Conservation (phyloP, 2,329 filamentous ascomycete species). For the Helminthosporium solani region DNA sequence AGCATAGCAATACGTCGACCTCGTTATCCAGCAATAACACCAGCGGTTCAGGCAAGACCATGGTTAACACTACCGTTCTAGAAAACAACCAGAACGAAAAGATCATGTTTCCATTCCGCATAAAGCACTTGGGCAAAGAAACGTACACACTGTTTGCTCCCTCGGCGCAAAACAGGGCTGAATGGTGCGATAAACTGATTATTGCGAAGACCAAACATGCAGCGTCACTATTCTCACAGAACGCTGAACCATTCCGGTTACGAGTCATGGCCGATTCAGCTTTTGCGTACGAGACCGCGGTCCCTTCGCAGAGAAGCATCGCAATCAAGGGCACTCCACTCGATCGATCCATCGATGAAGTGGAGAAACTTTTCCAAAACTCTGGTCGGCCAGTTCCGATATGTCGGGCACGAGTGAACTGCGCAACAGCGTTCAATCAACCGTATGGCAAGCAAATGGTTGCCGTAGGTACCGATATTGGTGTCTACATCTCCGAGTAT, state of each 20-base stretch:
- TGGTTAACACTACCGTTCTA: slow-evolving; percentile 50
- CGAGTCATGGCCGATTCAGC: slow-evolving; percentile 90
- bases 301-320: slow-evolving; percentile 59
- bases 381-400: slow-evolving; percentile 72
- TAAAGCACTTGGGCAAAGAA: slow-evolving; percentile 94
- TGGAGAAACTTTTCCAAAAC: slow-evolving; percentile 70
- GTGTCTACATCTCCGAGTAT: slow-evolving; percentile 85
- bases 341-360: slow-evolving; percentile 84
- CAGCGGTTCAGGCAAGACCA: slow-evolving; percentile 54
- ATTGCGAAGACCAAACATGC: slow-evolving; percentile 94
- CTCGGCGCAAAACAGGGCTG: slow-evolving; percentile 69
- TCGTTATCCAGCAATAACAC: slow-evolving; percentile 53
- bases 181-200: slow-evolving; percentile 93
- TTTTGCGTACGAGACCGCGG: slow-evolving; percentile 75
- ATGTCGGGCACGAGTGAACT: slow-evolving; percentile 85
- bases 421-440: slow-evolving; percentile 82
- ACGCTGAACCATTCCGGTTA: slow-evolving; percentile 91
- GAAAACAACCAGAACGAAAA: slow-evolving; percentile 66
- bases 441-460: slow-evolving; percentile 83
- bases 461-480: slow-evolving; percentile 92
- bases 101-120: slow-evolving; percentile 87
- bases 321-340: slow-evolving; percentile 88
- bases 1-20: slow-evolving; percentile 67
- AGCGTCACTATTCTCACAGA: slow-evolving; percentile 82
- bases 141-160: slow-evolving; percentile 88